Evolutionary conservation across 2,329 filamentous ascomycete genomes (phyloP).

Genomic region (Tolypocladium album): DNA sequence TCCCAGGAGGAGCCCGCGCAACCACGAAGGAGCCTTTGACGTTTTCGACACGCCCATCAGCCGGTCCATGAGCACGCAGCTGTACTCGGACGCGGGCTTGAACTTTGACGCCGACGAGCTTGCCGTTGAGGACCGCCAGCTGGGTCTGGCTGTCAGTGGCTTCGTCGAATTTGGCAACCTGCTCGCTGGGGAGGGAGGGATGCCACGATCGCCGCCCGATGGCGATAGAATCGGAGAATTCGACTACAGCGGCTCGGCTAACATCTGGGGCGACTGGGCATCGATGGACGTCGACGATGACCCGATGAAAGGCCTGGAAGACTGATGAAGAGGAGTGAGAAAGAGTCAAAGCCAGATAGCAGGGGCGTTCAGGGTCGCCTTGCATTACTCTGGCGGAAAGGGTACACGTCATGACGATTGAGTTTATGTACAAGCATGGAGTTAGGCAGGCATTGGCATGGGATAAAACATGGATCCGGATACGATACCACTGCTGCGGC

Average conservation of each 20-base stretch:
- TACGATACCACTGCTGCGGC: neutral
- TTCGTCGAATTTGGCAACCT: conserved; percentile 37
- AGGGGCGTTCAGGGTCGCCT: neutral
- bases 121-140: neutral
- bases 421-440: neutral
- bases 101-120: conserved; percentile 20
- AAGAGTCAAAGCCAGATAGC: no score
- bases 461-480: neutral
- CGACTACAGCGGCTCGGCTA: conserved; percentile 17
- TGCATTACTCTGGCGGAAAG: neutral
- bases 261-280: conserved; percentile 19
- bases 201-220: conserved; percentile 38
- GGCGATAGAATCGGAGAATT: conserved; percentile 12
- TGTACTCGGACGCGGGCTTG: conserved; percentile 48
- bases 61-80: conserved; percentile 45
- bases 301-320: neutral
- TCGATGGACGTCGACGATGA: neutral
- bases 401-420: neutral
- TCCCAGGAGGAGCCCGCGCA: conserved; percentile 32
- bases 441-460: neutral
- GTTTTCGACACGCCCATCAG: conserved; percentile 47
- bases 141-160: conserved; percentile 13
- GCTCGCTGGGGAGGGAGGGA: conserved; percentile 33
- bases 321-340: neutral
- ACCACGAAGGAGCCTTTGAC: conserved; percentile 25